Percentiles rank a stretch among this genome's conserved stretches.
Conservation (phyloP, 805 yeast species). For the Candida caryicola region DNA sequence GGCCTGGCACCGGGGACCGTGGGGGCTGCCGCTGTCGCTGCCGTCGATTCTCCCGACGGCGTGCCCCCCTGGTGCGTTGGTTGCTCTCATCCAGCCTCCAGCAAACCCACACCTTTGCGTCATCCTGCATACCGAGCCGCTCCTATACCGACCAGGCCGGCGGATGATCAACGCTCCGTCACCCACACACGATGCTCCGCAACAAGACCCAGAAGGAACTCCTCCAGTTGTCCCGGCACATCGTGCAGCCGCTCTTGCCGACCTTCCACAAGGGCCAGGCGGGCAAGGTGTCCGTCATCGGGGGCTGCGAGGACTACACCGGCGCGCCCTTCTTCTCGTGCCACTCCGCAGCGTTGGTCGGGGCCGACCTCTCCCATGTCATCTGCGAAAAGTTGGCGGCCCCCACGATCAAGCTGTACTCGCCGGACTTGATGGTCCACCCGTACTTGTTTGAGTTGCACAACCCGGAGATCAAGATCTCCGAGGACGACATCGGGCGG, state of each 20-base stretch:
- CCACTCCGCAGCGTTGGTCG: conserved; percentile 77
- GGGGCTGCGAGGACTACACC: conserved; percentile 94
- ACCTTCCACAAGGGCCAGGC: conserved; percentile 86
- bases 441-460: conserved; percentile 68
- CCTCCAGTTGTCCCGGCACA: conserved; percentile 45
- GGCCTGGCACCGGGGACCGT: too few species aligned
- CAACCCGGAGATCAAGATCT: conserved; percentile 22
- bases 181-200: conserved; percentile 6
- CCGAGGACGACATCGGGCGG: conserved; percentile 17
- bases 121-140: too few species aligned
- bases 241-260: conserved; percentile 76
- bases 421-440: conserved; percentile 95
- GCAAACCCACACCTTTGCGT: too few species aligned
- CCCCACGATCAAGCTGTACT: conserved; percentile 75
- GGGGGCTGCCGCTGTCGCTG: too few species aligned
- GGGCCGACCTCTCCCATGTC: conserved; percentile 86
- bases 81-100: too few species aligned
- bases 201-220: conserved; percentile 40
- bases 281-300: conserved; percentile 82
- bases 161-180: too few species aligned
- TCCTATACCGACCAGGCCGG: conserved; percentile 1
- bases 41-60: too few species aligned
- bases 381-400: conserved; percentile 84
- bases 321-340: conserved; percentile 96
- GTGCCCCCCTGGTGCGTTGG: too few species aligned